A percentile compares a stretch with the other conserved stretches of the same genome.
Evolutionary conservation across 495 filamentous ascomycete genomes (phyloP).

Genomic region (Choiromyces venosus): DNA sequence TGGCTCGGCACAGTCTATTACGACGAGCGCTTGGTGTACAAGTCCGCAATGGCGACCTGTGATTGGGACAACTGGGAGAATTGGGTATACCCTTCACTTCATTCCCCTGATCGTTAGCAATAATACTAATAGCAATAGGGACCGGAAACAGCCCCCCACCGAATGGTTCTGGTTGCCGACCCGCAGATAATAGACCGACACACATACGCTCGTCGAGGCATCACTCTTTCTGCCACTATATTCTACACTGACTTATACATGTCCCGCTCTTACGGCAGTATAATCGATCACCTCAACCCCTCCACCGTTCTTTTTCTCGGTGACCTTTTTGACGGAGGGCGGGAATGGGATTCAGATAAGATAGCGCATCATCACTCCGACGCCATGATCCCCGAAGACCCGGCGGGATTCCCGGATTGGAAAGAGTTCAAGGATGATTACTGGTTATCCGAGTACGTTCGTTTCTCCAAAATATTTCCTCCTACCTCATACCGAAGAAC

Average conservation of each 20-base stretch:
- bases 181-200: conserved; percentile 96
- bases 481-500: conserved; percentile 62
- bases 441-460: conserved; percentile 73
- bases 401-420: conserved; percentile 52
- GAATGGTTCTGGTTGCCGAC: conserved; percentile 79
- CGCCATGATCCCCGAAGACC: conserved; percentile 47
- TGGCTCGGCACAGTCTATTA: conserved; percentile 15
- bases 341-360: conserved; percentile 61
- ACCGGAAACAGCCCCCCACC: conserved; percentile 67
- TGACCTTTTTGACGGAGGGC: conserved; percentile 87
- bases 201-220: conserved; percentile 86
- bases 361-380: conserved; percentile 49
- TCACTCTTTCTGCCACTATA: conserved; percentile 74
- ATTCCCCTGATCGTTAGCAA: not conserved
- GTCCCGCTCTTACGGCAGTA: conserved; percentile 63
- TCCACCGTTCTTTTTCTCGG: conserved; percentile 82
- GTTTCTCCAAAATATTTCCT: conserved; percentile 73
- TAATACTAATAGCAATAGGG: conserved; percentile 47
- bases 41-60: conserved; percentile 10
- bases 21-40: conserved; percentile 12
- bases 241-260: conserved; percentile 81
- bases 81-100: conserved; percentile 4
- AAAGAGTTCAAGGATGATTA: conserved; percentile 66
- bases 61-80: conserved; percentile 19
- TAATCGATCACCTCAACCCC: conserved; percentile 64